These are phyloP conservation scores for Mycena albidolilacea DNA, from an alignment of 768 basidiomycete species.

Conservation along the genomic window DNA sequence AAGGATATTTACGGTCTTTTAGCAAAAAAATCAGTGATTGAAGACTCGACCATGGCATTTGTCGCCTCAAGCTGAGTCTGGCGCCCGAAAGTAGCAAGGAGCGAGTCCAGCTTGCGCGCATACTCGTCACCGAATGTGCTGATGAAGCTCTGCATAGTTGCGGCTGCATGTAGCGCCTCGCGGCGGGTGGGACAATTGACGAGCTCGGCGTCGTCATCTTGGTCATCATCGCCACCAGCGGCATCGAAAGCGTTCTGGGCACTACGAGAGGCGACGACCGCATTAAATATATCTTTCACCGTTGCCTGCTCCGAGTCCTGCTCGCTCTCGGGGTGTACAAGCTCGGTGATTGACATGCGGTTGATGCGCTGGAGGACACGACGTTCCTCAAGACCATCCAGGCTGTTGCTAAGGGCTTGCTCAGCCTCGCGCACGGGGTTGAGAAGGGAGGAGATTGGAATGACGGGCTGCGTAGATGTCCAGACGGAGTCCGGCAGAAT, in stretches of 20 bases:
- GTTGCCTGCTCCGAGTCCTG: constrained; percentile 23
- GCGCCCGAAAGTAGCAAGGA: constrained; percentile 17
- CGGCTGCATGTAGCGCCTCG: constrained; percentile 43
- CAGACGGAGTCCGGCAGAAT: constrained; percentile 41
- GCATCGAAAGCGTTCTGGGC: constrained; percentile 3
- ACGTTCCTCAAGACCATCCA: constrained; percentile 38
- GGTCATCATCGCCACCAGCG: constrained; percentile 49
- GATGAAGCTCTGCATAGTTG: constrained; percentile 41
- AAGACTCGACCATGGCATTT: constrained; percentile 1
- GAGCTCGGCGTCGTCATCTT: constrained; percentile 28
- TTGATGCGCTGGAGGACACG: constrained; percentile 43
- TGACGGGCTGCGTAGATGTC: constrained; percentile 24
- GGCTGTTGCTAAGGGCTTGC: constrained; percentile 22
- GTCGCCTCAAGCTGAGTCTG: neutral
- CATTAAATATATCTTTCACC: constrained; percentile 24
- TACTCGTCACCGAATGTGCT: constrained; percentile 41
- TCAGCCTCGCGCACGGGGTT: constrained; percentile 38
- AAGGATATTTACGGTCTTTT: neutral
- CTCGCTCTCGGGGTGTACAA: constrained; percentile 43
- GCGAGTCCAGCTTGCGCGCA: constrained; percentile 42
- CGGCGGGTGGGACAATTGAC: constrained; percentile 35
- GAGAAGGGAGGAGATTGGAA: constrained; percentile 44
- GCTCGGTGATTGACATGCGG: constrained; percentile 39
- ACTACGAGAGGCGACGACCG: constrained; percentile 14
- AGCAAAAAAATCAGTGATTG: constrained; percentile 19